These are phyloP conservation scores for Neopestalotiopsis rosae DNA, from an alignment of 2,329 filamentous ascomycete species.

Conservation along the genomic window DNA sequence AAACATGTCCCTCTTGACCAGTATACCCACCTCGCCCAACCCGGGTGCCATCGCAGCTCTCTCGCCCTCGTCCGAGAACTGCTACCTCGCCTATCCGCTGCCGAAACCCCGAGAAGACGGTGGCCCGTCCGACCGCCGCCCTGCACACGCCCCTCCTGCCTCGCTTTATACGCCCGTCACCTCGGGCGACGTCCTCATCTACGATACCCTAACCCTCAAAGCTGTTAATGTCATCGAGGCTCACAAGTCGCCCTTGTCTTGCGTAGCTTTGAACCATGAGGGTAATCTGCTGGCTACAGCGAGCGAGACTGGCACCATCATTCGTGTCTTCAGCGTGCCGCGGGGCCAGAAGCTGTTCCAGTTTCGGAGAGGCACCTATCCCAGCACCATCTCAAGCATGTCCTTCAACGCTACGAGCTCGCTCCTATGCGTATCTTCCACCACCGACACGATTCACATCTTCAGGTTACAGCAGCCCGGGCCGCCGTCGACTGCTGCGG, in stretches of 20 bases:
- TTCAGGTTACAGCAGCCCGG: constrained; percentile 73
- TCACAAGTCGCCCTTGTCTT: constrained; percentile 88
- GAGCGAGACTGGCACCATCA: constrained; percentile 96
- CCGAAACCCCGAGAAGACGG: constrained; percentile 72
- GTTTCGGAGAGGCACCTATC: constrained; percentile 93
- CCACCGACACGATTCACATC: constrained; percentile 95
- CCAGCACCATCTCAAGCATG: constrained; percentile 97
- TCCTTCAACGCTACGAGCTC: constrained; percentile 96
- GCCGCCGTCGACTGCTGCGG: constrained; percentile 42
- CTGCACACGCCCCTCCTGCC: constrained; percentile 83
- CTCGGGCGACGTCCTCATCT: constrained; percentile 90
- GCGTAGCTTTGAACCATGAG: constrained; percentile 89
- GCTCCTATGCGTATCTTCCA: constrained; percentile 91
- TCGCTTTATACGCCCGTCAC: constrained; percentile 82
- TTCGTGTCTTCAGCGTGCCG: constrained; percentile 92
- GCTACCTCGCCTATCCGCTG: constrained; percentile 92
- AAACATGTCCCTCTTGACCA: constrained; percentile 95
- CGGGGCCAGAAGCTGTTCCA: constrained; percentile 93
- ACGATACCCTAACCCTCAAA: constrained; percentile 87
- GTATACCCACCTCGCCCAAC: constrained; percentile 93
- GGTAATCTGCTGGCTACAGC: constrained; percentile 92
- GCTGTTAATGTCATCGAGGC: constrained; percentile 95
- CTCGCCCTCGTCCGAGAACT: constrained; percentile 93
- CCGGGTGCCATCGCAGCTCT: constrained; percentile 89
- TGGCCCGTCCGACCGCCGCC: constrained; percentile 59